Evolutionary conservation across 352 stramenopile genomes (phyloP).

Genomic region (Phytopythium mirpurense): DNA sequence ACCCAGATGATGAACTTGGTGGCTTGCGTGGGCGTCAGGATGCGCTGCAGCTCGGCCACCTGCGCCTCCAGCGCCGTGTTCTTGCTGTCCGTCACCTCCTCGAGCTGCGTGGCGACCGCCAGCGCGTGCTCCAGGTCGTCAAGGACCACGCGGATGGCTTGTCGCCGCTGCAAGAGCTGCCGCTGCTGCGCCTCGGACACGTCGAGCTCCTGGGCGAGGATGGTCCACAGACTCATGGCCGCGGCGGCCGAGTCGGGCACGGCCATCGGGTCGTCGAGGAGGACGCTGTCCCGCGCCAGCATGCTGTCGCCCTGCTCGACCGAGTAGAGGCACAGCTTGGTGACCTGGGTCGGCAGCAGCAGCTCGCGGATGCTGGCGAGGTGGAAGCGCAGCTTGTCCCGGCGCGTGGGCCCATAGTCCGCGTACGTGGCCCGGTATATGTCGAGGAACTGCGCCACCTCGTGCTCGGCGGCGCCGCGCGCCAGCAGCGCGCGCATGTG

Average conservation of each 20-base stretch:
- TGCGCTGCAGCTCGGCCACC: conserved; percentile 62
- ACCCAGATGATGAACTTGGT: conserved; percentile 88
- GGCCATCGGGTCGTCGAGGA: conserved; percentile 49
- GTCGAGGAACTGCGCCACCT: conserved; percentile 74
- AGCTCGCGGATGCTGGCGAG: conserved; percentile 63
- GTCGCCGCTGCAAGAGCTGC: conserved; percentile 54
- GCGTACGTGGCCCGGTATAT: conserved; percentile 84
- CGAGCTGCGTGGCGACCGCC: conserved; percentile 59
- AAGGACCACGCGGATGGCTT: conserved; percentile 54
- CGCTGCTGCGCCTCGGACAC: conserved; percentile 67
- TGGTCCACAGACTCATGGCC: conserved; percentile 66
- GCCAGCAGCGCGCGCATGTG: conserved; percentile 76
- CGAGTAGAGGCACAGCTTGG: conserved; percentile 72
- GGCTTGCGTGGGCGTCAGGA: conserved; percentile 68
- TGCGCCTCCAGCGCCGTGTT: conserved; percentile 72
- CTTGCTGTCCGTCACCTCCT: conserved; percentile 70
- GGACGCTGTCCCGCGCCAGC: conserved; percentile 52
- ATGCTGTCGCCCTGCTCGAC: conserved; percentile 67
- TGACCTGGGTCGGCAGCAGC: conserved; percentile 71
- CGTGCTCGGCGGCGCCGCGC: conserved; percentile 57
- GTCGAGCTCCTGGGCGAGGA: conserved; percentile 60
- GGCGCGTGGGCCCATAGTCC: conserved; percentile 69
- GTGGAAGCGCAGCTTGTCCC: conserved; percentile 72
- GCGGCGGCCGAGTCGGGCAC: conserved; percentile 40
- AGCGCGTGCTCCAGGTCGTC: conserved; percentile 71